Percentiles rank a stretch among this genome's conserved stretches.
Conservation (phyloP, 345 rosid genomes). For the Syzygium aqueum region DNA sequence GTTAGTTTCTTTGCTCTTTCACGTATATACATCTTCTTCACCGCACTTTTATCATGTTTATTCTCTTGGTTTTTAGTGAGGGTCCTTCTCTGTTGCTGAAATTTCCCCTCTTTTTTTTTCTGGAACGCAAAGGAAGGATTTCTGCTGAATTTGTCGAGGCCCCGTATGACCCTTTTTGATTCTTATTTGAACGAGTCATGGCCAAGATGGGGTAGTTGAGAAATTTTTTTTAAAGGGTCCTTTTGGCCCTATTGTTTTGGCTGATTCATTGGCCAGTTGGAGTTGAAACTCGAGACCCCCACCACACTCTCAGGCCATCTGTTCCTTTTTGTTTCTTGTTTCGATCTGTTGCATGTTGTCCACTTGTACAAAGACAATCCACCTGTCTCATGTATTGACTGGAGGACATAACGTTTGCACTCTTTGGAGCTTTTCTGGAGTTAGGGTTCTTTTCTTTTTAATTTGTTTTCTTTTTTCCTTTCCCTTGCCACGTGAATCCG, state of each 20-base stretch:
- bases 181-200: neutral
- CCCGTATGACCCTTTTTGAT: neutral
- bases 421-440: neutral
- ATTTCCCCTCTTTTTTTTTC: neutral
- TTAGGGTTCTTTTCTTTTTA: conserved; percentile 1
- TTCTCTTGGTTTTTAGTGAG: neutral
- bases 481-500: neutral
- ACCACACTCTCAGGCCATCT: neutral
- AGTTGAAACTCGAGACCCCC: neutral
- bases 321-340: neutral
- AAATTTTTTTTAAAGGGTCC: neutral
- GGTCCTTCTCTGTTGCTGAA: neutral
- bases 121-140: neutral
- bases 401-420: neutral
- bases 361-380: conserved; percentile 8
- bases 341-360: conserved; percentile 12
- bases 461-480: neutral
- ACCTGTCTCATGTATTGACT: conserved; percentile 1
- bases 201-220: neutral
- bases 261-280: neutral
- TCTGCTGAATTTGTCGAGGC: neutral
- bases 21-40: neutral
- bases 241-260: neutral
- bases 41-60: neutral
- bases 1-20: neutral